A percentile compares a stretch with the other conserved stretches of the same genome.
Conservation (phyloP, 2,329 filamentous ascomycete genomes). For the Xylariaceae sp. region DNA sequence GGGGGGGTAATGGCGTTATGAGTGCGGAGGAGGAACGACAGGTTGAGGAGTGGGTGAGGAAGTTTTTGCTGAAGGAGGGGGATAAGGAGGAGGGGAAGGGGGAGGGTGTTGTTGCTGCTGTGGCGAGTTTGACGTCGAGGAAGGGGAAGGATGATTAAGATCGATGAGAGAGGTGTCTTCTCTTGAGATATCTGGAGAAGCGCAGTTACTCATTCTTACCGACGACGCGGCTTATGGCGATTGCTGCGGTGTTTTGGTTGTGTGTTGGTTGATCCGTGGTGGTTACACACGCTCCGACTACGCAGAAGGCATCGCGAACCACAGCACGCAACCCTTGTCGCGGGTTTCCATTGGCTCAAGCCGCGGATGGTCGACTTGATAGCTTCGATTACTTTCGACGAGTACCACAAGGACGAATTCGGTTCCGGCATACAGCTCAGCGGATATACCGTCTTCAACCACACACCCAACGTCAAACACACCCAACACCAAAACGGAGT, state of each 20-base stretch:
- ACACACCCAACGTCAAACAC: no score
- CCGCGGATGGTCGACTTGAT: not conserved
- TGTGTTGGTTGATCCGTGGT: not conserved
- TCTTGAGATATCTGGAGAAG: no score
- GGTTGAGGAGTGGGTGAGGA: slow-evolving; percentile 56
- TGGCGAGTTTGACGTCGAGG: not conserved
- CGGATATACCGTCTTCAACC: no score
- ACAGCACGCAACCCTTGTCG: not conserved
- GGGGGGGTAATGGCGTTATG: slow-evolving; percentile 30
- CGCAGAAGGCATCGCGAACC: not conserved
- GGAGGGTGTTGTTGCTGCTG: slow-evolving; percentile 7
- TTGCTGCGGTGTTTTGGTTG: not conserved
- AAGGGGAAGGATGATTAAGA: slow-evolving; percentile 1
- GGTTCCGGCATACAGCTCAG: no score
- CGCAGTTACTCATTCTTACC: not conserved
- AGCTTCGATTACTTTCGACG: not conserved
- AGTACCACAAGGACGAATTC: no score
- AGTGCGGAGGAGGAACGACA: slow-evolving; percentile 54
- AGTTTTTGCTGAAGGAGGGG: slow-evolving; percentile 49
- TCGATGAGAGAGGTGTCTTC: not conserved
- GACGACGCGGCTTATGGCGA: not conserved
- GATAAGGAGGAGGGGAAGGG: slow-evolving; percentile 41
- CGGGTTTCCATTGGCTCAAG: no score
- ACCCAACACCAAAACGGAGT: no score
- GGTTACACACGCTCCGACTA: not conserved